Base-by-base conservation (phyloP, 495 filamentous ascomycete species). In the Sporormia fimetaria region DNA sequence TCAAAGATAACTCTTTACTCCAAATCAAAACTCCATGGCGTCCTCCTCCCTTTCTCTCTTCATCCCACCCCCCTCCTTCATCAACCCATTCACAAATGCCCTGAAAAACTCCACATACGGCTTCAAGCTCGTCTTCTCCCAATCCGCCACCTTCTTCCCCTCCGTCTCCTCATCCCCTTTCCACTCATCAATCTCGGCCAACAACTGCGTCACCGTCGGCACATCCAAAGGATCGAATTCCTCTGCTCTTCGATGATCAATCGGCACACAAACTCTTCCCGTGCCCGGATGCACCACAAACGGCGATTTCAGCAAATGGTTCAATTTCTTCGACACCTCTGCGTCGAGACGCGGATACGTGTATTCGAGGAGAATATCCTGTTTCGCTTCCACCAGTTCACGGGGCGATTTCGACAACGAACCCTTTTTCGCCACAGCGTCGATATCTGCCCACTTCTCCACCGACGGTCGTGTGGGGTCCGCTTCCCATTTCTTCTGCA, bases 281-380 rank as follows among this genome's bases (percentile, higher is more conserved):
- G 92, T 98, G 4, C 83, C 84, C 0, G 90, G 90, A 65, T 98
- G 90, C 21, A 98, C 78, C 40, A 94, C 88, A 51, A 98, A 98
- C 3, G 90, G 90, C 45, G 76, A 83, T 57, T 98, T 98, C 31
- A 98, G 73, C 67, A 98, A 72, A 71, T 98, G 90, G 65, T 92
- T 96, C 58, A 93, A 75, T 56, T 94, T 92, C 65, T 95, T 95
- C 54, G 81, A 85, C 52, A 98, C 90, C 51, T 94, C 86, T 40
- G 85, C 83, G 68, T 98, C 90, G 35, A 98, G 77, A 7, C 90
- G 78, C n/a, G 90, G 92, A 60, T 98, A 98, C 3, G 90, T 94
- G 63, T 96, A 95, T 63, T 96, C 92, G 18, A 98, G 71, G 10
- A 95, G 75, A 30, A 96, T 78, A 54, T 96, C 90, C 51, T 92